Base-by-base conservation (phyloP, 2,329 filamentous ascomycete species). In the Colletotrichum shisoi region DNA sequence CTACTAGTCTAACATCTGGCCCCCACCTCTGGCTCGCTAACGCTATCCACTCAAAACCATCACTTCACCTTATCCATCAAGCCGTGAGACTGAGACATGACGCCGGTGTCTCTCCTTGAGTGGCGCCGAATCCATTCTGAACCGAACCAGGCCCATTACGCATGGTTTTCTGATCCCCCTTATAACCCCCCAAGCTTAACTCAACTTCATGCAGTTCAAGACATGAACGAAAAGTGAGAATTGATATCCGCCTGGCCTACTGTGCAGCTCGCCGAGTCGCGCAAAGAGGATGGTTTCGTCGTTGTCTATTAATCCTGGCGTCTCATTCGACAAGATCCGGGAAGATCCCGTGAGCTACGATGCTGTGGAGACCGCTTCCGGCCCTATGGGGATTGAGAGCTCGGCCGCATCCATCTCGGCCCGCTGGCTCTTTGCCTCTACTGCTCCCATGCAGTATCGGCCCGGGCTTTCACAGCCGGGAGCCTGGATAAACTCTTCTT, bases 381-480 rank as follows among this genome's bases (percentile, higher is more conserved):
- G 49, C 57, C 57, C 63, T 51, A 62, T n/a, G 57, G 57, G 57
- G 19, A 57, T 56, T 49, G 57, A 54, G 57, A 70, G 74, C 58
- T 73, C 72, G 57, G 70, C 74, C 48, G 76, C 78, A 12, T 42
- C 57, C 34, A 49, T 49, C 37, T 63, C 59, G 59, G 63, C 63
- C 63, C 63, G 63, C 53, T 63, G 63, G 45, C 49, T 56, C 17
- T n/a, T 12, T 65, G 62, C 57, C 40, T 64, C 27, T 59, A 40
- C 62, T 48, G 56, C 48, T 57, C 44, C 52, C 53, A 57, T 57
- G 42, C 21, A 24, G 12, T n/a, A 42, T 57, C 46, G 34, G 37
- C 15, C 42, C 9, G 21, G 24, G 31, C 19, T 48, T 40, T 39
- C 27, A 19, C 51, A n/a, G 12, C 27, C 19, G 24, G 19, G 21